Conservation (phyloP, 1,284 basidiomycete genomes). For the Coniophora puteana region DNA sequence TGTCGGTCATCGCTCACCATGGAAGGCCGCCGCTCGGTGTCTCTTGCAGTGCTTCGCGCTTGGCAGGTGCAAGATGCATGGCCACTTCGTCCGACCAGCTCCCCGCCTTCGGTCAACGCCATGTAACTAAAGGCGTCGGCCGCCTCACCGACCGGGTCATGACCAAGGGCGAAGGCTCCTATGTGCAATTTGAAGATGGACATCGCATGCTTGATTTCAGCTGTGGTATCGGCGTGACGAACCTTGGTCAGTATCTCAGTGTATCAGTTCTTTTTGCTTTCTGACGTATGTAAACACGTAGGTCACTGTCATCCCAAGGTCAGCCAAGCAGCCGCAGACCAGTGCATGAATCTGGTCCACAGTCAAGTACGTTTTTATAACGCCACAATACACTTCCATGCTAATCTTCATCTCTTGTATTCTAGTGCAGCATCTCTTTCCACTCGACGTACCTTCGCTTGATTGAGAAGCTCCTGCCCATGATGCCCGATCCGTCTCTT, state of each 20-base stretch:
- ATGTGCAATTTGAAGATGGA: conserved; percentile 71
- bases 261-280: too few species aligned
- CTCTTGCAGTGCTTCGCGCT: background rate
- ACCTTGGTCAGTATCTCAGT: conserved; percentile 53
- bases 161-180: conserved; percentile 74
- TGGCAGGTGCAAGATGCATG: conserved; percentile 11
- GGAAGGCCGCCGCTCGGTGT: too few species aligned
- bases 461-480: conserved; percentile 72
- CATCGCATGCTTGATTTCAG: conserved; percentile 80
- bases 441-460: conserved; percentile 75
- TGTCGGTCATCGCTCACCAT: too few species aligned
- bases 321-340: conserved; percentile 82
- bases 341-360: conserved; percentile 81
- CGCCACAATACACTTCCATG: background rate
- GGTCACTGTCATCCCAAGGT: conserved; percentile 88
- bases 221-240: conserved; percentile 81
- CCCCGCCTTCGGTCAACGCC: conserved; percentile 49
- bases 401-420: conserved; percentile 4
- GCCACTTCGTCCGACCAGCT: conserved; percentile 23
- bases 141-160: conserved; percentile 73
- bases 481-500: conserved; percentile 84
- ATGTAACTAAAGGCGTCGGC: conserved; percentile 70
- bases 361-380: conserved; percentile 47
- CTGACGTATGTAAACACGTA: conserved; percentile 23
- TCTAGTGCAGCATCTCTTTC: conserved; percentile 76